Evolutionary conservation across 768 basidiomycete genomes (phyloP).

Genomic region (Lactarius trivialis): DNA sequence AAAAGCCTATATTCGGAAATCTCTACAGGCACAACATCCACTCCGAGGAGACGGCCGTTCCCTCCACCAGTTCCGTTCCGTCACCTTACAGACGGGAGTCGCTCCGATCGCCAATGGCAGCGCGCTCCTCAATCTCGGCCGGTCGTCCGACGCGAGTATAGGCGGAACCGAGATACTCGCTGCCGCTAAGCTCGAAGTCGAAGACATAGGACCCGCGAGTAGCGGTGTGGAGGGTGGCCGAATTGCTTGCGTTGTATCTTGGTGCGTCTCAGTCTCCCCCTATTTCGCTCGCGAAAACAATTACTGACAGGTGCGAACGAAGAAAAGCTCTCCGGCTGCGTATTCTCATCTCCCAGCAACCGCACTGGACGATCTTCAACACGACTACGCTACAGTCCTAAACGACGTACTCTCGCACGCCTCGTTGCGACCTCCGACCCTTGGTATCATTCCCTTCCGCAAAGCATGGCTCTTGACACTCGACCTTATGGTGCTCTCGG

Average conservation of each 20-base stretch:
- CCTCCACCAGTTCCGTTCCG: constrained; percentile 56
- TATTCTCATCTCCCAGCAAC: constrained; percentile 60
- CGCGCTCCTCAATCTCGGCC: constrained; percentile 67
- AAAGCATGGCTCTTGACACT: constrained; percentile 74
- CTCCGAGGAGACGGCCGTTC: constrained; percentile 73
- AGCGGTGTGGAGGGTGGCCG: constrained; percentile 52
- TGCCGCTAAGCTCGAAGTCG: constrained; percentile 75
- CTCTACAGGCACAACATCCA: constrained; percentile 51
- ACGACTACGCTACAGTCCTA: constrained; percentile 61
- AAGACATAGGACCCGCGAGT: constrained; percentile 38
- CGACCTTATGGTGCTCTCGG: constrained; percentile 67
- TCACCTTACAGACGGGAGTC: constrained; percentile 71
- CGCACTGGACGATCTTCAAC: constrained; percentile 69
- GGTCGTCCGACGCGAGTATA: constrained; percentile 43
- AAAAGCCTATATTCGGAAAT: constrained; percentile 65
- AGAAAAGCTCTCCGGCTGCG: constrained; percentile 68
- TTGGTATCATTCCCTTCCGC: constrained; percentile 41
- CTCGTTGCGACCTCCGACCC: constrained; percentile 59
- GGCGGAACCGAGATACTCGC: constrained; percentile 75
- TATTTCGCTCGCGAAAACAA: neutral
- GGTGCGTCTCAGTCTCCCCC: constrained; percentile 44
- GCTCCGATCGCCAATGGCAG: constrained; percentile 83
- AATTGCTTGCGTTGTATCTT: constrained; percentile 63
- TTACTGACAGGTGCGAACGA: constrained; percentile 34
- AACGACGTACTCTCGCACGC: constrained; percentile 59